These are phyloP conservation scores for Candida xyloterini DNA, from an alignment of 805 yeast species.

Conservation along the genomic window DNA sequence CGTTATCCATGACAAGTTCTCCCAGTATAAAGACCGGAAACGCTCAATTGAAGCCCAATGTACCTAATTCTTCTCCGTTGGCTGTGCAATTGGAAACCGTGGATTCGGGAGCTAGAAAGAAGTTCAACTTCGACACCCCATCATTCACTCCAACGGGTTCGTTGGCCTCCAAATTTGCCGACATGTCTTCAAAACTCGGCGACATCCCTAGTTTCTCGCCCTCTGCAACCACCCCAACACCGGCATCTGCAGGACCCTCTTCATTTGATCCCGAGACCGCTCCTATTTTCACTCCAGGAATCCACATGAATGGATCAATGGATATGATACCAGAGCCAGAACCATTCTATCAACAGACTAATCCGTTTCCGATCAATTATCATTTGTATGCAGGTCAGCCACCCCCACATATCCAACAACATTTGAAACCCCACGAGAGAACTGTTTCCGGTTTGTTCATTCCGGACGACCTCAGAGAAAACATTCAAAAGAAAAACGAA, in stretches of 20 bases:
- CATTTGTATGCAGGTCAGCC: constrained; percentile 91
- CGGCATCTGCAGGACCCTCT: constrained; percentile 11
- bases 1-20: constrained; percentile 10
- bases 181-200: constrained; percentile 47
- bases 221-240: constrained; percentile 19
- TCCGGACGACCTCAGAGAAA: constrained; percentile 67
- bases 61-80: constrained; percentile 4
- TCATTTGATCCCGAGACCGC: constrained; percentile 32
- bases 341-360: constrained; percentile 33
- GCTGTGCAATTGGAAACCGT: constrained; percentile 10
- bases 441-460: constrained; percentile 68
- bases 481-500: constrained; percentile 69
- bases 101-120: constrained; percentile 32
- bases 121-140: constrained; percentile 54
- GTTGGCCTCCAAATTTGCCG: constrained; percentile 38
- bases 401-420: constrained; percentile 63
- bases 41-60: constrained; percentile 1
- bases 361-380: constrained; percentile 61
- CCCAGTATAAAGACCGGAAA: constrained; percentile 8
- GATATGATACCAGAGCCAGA: constrained; percentile 19
- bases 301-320: constrained; percentile 8
- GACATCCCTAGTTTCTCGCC: constrained; percentile 51
- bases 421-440: constrained; percentile 68
- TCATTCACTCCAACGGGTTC: constrained; percentile 47
- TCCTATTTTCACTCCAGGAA: constrained; percentile 30